Conservation (phyloP, 2,329 filamentous ascomycete species). For the Phialophora expanda region DNA sequence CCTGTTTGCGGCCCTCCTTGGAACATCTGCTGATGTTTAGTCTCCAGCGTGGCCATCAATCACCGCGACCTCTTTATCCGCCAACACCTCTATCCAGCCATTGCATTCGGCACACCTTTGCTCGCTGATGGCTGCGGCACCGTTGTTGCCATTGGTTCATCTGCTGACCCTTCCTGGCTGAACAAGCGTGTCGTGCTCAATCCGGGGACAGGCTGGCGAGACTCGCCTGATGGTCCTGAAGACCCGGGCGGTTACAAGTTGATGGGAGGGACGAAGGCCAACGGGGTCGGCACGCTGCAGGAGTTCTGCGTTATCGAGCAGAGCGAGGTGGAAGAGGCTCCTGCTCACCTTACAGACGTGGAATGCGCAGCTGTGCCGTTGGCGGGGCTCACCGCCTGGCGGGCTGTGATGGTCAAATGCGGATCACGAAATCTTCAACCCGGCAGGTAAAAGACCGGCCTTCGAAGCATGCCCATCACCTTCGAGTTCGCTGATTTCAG, state of each 20-base stretch:
- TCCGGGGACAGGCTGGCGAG: slow-evolving; percentile 78
- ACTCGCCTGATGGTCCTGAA: slow-evolving; percentile 75
- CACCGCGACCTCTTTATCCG: slow-evolving; percentile 95
- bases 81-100: slow-evolving; percentile 86
- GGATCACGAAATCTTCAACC: slow-evolving; percentile 43
- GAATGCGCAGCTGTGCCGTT: slow-evolving; percentile 86
- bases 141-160: slow-evolving; percentile 68
- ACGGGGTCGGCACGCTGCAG: slow-evolving; percentile 71
- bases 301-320: slow-evolving; percentile 75
- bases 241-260: slow-evolving; percentile 62
- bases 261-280: slow-evolving; percentile 69
- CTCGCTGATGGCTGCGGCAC: slow-evolving; percentile 81
- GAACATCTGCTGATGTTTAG: no score
- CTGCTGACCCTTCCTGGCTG: slow-evolving; percentile 61
- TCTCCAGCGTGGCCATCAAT: slow-evolving; percentile 66
- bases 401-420: slow-evolving; percentile 80
- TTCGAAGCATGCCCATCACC: no score
- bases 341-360: slow-evolving; percentile 69
- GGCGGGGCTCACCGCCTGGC: slow-evolving; percentile 85
- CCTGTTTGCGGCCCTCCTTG: no score
- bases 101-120: slow-evolving; percentile 77
- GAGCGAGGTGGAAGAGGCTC: slow-evolving; percentile 75
- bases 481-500: slow-evolving; percentile 43
- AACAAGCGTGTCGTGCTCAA: slow-evolving; percentile 76
- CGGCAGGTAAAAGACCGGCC: no score